phyloP scores from a whole-genome alignment of 2,329 filamentous ascomycete species.

The Bipolaris oryzae region DNA sequence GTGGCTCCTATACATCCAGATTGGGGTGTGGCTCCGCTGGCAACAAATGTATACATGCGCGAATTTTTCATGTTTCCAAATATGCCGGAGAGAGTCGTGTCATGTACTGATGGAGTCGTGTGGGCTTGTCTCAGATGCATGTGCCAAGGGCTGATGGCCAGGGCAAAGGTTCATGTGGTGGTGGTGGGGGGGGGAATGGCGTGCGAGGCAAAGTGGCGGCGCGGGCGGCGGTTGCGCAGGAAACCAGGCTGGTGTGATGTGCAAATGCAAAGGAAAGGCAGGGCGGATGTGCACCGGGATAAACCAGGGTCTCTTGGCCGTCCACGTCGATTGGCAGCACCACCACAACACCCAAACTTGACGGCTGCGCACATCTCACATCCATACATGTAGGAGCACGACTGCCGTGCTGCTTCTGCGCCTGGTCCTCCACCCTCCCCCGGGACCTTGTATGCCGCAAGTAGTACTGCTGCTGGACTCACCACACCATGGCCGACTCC shows the following conservation, averaged over 20 bases:
- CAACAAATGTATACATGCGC: background rate
- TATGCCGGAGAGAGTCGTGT: too few relatives aligned
- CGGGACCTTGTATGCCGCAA: constrained; percentile 37
- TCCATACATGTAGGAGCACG: constrained; percentile 30
- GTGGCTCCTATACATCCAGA: background rate
- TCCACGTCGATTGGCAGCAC: constrained; percentile 19
- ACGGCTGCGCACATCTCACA: constrained; percentile 27
- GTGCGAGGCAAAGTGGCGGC: constrained; percentile 13
- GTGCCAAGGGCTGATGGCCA: background rate
- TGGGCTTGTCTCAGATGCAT: background rate
- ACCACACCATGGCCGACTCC: constrained; percentile 43
- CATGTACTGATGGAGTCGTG: background rate
- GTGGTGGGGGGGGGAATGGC: too few relatives aligned
- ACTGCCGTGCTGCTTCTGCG: constrained; percentile 29
- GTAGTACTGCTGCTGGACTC: constrained; percentile 29
- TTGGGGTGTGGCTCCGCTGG: background rate
- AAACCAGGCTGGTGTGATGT: constrained; percentile 14
- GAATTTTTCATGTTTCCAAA: background rate
- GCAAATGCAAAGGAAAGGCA: constrained; percentile 4
- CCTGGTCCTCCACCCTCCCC: constrained; percentile 22
- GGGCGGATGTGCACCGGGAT: constrained; percentile 18
- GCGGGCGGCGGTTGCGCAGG: constrained; percentile 21
- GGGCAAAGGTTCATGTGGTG: background rate
- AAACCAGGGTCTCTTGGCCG: constrained; percentile 20
- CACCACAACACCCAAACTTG: constrained; percentile 16